These are phyloP conservation scores for Purshia tridentata DNA, from an alignment of 306 rosid genomes.

Conservation along the genomic window DNA sequence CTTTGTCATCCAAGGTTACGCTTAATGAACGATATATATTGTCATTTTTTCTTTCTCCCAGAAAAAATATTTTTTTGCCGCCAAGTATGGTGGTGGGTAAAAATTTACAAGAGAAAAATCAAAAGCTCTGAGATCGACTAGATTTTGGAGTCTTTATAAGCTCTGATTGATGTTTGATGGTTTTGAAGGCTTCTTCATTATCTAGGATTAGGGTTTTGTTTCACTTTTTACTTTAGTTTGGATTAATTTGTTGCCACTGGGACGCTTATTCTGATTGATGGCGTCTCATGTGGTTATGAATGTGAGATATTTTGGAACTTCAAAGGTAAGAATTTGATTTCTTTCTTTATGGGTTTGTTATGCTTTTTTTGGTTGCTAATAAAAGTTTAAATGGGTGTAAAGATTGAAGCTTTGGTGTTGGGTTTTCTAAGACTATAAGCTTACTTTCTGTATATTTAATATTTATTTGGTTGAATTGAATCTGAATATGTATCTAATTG, in stretches of 20 bases:
- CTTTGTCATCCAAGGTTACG: too few species aligned
- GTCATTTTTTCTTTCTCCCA: too few species aligned
- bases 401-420: too few species aligned
- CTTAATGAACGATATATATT: too few species aligned
- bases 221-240: neutral
- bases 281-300: slow-evolving; percentile 62
- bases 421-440: too few species aligned
- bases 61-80: neutral
- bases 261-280: slow-evolving; percentile 33
- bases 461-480: neutral
- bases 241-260: neutral
- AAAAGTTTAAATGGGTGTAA: neutral
- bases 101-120: neutral
- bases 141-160: neutral
- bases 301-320: slow-evolving; percentile 38
- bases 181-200: neutral
- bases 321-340: neutral
- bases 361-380: neutral
- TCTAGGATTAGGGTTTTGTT: neutral
- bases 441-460: neutral
- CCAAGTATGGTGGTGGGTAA: neutral
- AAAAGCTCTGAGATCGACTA: too few species aligned
- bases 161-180: slow-evolving; percentile 2
- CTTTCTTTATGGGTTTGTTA: neutral
- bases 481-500: neutral